Percentiles rank a stretch among this genome's conserved stretches.
phyloP scores from a whole-genome alignment of 805 yeast genomes.

The Dipodascus albidus region DNA sequence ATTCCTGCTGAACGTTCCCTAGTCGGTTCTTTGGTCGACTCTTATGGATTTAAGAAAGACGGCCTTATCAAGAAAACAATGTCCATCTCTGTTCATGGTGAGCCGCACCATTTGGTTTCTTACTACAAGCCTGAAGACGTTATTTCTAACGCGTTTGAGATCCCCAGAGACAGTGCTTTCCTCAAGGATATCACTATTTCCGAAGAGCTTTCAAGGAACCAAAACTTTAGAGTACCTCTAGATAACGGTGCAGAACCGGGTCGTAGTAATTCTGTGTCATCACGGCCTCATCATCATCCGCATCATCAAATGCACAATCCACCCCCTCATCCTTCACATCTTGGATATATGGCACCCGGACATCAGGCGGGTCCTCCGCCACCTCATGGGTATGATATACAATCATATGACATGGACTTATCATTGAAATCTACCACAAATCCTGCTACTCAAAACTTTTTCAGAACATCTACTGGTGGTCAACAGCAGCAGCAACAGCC shows the following conservation, averaged over 20 bases:
- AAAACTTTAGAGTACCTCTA: conserved; percentile 25
- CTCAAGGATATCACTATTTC: conserved; percentile 36
- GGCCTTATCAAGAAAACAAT: conserved; percentile 81
- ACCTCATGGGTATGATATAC: conserved; percentile 5
- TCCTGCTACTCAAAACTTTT: background rate
- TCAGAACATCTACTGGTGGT: background rate
- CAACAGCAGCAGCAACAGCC: conserved; percentile 6
- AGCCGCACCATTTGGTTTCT: conserved; percentile 51
- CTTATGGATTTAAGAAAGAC: conserved; percentile 52
- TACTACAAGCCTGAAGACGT: conserved; percentile 76
- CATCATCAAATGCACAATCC: conserved; percentile 9
- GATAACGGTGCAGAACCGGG: conserved; percentile 10
- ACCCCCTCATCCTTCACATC: conserved; percentile 2
- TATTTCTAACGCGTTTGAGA: conserved; percentile 37
- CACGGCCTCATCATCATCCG: conserved; percentile 6
- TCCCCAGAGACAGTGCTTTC: conserved; percentile 44
- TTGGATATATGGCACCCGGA: conserved; percentile 11
- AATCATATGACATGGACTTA: conserved; percentile 9
- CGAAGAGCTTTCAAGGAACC: conserved; percentile 25
- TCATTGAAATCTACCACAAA: conserved; percentile 6
- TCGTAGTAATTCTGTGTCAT: conserved; percentile 1
- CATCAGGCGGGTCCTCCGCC: conserved; percentile 6
- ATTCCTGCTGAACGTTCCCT: conserved; percentile 30
- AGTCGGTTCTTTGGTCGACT: conserved; percentile 46
- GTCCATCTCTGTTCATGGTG: conserved; percentile 41